Evolutionary conservation across 495 filamentous ascomycete genomes (phyloP), one percentile per base, ranked within the genome.

Genomic region (Aspergillus sclerotioniger): DNA sequence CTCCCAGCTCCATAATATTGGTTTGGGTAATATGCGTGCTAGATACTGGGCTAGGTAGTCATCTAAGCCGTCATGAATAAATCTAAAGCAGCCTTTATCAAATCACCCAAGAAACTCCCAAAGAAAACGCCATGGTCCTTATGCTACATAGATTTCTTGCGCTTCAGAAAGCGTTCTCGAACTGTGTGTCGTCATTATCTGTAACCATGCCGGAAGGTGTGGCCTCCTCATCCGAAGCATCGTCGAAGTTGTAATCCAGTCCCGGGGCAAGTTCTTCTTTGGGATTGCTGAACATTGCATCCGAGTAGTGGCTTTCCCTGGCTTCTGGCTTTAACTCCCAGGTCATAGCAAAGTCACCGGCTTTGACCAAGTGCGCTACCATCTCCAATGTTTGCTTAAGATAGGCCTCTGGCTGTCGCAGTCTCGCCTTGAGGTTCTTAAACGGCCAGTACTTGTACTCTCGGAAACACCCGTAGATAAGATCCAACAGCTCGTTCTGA

Each of bases 321-420:
- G 89, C 87, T 61, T 93, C 90, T 10, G 83, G 79, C 67, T 88
- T 91, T 32, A 97, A 72, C 54, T 85, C 86, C 86, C 90, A 98
- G 47, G 87, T 86, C 67, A 87, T 90, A 29, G 90, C 87, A 70
- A 91, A 96, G 10, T 82, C 77, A 21, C 94, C 94, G 16, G 82
- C 81, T 67, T 90, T 88, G 60, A 92, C 85, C 47, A 96, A 73
- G 13, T 86, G 81, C 1, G 91, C 95, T 55, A 98, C 82, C 69
- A 90, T 83, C 56, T 91, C 88, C 58, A 98, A 70, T 1, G 84
- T 87, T 70, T 95, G 83, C 58, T 91, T 91, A 49, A 98, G 84
- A 69, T 91, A 98, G 5, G 88, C 87, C 68, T 98, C 94, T 0
- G 94, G 94, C 75, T 98, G 94, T 51, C 83, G 77, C 32, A 92